phyloP scores from a whole-genome alignment of 441 rosid species.

The Gossypium davidsonii region DNA sequence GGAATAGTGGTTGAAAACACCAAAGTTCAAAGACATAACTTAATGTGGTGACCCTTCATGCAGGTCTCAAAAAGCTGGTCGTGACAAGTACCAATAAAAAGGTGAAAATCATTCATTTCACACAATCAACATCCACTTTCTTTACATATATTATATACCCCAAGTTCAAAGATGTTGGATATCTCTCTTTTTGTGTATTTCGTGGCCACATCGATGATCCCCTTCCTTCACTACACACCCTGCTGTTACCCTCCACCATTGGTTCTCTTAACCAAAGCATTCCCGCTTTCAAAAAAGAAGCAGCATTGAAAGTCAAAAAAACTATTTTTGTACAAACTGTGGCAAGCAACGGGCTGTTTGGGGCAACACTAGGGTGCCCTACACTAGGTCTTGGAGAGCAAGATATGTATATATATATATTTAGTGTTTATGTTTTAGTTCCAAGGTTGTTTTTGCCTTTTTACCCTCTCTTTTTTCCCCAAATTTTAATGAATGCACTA shows the following conservation, averaged over 20 bases:
- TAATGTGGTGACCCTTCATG: slow-evolving; percentile 7
- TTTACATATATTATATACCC: neutral
- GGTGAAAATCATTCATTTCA: slow-evolving; percentile 24
- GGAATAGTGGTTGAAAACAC: neutral
- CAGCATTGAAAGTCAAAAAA: slow-evolving; percentile 23
- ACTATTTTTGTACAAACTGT: neutral
- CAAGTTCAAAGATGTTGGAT: neutral
- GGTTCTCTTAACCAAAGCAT: neutral
- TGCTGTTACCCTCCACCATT: neutral
- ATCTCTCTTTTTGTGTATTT: slow-evolving; percentile 9
- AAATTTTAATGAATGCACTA: neutral
- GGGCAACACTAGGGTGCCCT: slow-evolving; percentile 15
- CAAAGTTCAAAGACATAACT: slow-evolving; percentile 23
- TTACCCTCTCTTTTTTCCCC: too few species aligned
- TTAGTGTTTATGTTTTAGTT: neutral
- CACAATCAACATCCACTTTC: slow-evolving; percentile 17
- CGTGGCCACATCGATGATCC: neutral
- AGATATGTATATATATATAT: neutral
- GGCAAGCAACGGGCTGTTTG: slow-evolving; percentile 5
- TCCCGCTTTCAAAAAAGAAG: neutral
- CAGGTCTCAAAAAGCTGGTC: slow-evolving; percentile 45
- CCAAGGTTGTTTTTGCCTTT: neutral
- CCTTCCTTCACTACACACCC: neutral
- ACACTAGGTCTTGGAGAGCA: neutral
- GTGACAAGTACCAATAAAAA: slow-evolving; percentile 46